phyloP scores from a whole-genome alignment of 2,329 filamentous ascomycete genomes.

The Fusarium sp. region DNA sequence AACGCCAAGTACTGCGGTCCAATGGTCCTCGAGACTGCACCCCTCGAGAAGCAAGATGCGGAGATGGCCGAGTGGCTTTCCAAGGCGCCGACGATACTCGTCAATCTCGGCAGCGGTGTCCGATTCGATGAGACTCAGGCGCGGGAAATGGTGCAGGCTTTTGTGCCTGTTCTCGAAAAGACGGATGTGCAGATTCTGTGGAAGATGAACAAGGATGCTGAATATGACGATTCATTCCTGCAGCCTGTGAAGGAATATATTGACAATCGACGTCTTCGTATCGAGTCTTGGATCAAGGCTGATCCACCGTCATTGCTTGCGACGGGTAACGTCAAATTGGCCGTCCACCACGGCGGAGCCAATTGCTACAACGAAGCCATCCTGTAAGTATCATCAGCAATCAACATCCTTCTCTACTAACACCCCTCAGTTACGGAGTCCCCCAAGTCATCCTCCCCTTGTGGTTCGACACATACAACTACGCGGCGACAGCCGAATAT shows the following conservation, averaged over 20 bases:
- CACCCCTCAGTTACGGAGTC: slow-evolving; percentile 51
- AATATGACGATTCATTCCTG: slow-evolving; percentile 20
- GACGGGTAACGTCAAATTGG: slow-evolving; percentile 41
- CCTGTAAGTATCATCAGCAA: slow-evolving; percentile 13
- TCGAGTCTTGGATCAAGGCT: slow-evolving; percentile 45
- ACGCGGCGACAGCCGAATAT: slow-evolving; percentile 56
- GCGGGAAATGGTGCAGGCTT: slow-evolving; percentile 42
- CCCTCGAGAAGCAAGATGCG: slow-evolving; percentile 54
- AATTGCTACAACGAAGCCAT: slow-evolving; percentile 39
- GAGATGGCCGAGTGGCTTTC: slow-evolving; percentile 58
- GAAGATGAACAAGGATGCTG: slow-evolving; percentile 41
- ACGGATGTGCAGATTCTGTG: slow-evolving; percentile 48
- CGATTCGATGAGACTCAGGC: slow-evolving; percentile 41
- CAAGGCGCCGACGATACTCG: slow-evolving; percentile 56
- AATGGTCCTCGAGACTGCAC: slow-evolving; percentile 54
- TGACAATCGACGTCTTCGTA: slow-evolving; percentile 24
- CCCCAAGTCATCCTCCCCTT: slow-evolving; percentile 60
- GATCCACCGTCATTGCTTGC: slow-evolving; percentile 50
- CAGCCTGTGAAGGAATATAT: slow-evolving; percentile 22
- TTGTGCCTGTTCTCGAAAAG: slow-evolving; percentile 36
- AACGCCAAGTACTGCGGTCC: slow-evolving; percentile 53
- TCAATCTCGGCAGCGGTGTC: slow-evolving; percentile 61
- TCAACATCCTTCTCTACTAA: background rate
- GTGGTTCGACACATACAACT: slow-evolving; percentile 62
- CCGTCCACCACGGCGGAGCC: slow-evolving; percentile 39